phyloP scores from a whole-genome alignment of 192 early-diverging fungal species.

The Coemansia sp. region DNA sequence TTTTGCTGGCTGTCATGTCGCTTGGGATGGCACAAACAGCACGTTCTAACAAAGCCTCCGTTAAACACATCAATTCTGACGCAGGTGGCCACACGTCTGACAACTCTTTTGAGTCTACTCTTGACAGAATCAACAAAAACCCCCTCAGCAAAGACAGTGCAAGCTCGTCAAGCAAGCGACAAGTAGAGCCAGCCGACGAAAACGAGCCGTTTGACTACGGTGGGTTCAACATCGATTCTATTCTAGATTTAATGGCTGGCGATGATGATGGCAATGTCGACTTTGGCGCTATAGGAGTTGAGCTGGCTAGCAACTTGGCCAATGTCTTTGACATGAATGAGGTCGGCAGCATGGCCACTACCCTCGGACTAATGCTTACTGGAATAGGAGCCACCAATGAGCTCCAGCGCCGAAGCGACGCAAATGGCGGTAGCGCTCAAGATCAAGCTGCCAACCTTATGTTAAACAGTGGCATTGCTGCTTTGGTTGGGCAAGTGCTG shows the following conservation, averaged over 20 bases:
- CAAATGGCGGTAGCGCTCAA: background rate
- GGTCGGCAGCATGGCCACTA: slow-evolving; percentile 38
- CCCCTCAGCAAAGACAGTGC: too few species aligned
- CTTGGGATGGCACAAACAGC: too few species aligned
- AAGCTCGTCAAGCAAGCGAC: background rate
- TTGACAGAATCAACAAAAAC: too few species aligned
- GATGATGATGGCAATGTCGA: slow-evolving; percentile 46
- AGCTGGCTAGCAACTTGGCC: slow-evolving; percentile 40
- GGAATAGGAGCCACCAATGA: slow-evolving; percentile 38
- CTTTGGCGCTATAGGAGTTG: slow-evolving; percentile 44
- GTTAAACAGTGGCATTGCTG: slow-evolving; percentile 28
- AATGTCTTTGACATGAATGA: slow-evolving; percentile 51
- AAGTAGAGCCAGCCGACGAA: background rate
- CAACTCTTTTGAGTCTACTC: too few species aligned
- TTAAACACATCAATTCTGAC: too few species aligned
- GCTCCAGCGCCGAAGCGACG: slow-evolving; percentile 19
- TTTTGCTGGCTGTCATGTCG: too few species aligned
- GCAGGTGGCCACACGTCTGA: too few species aligned
- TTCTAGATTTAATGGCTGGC: slow-evolving; percentile 44
- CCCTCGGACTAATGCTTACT: slow-evolving; percentile 42
- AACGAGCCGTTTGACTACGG: background rate
- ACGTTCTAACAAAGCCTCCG: too few species aligned
- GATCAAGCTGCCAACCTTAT: slow-evolving; percentile 8
- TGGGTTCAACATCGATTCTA: slow-evolving; percentile 38
- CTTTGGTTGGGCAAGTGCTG: slow-evolving; percentile 23